phyloP scores from a whole-genome alignment of 495 filamentous ascomycete species.

The Xylaria grammica region DNA sequence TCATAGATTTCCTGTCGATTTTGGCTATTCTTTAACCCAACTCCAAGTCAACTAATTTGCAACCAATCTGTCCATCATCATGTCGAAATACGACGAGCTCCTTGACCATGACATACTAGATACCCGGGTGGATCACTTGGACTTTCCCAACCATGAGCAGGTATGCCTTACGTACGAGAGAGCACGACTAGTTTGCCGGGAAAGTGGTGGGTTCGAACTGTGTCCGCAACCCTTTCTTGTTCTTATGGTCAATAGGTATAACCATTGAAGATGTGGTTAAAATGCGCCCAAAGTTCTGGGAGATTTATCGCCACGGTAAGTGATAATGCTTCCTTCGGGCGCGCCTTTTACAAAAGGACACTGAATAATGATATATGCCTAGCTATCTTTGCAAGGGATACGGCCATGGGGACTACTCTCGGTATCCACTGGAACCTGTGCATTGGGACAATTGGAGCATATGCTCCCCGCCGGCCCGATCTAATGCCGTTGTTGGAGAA shows the following conservation, averaged over 20 bases:
- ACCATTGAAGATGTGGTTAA: constrained; percentile 23
- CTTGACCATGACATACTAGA: constrained; percentile 1
- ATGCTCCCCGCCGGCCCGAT: constrained; percentile 33
- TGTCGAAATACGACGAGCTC: constrained; percentile 5
- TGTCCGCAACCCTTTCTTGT: not conserved
- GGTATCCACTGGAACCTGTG: constrained; percentile 46
- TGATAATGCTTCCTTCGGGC: not conserved
- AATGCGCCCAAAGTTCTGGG: constrained; percentile 24
- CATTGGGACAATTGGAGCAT: constrained; percentile 43
- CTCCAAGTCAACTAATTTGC: not conserved
- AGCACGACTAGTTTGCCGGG: constrained; percentile 21
- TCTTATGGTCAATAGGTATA: constrained; percentile 14
- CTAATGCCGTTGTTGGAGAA: constrained; percentile 32
- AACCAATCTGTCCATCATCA: constrained; percentile 42
- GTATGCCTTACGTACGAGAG: constrained; percentile 19
- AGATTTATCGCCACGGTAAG: constrained; percentile 26
- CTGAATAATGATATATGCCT: not conserved
- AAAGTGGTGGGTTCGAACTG: constrained; percentile 18
- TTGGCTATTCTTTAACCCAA: not conserved
- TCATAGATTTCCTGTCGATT: not conserved
- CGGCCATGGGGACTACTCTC: constrained; percentile 30
- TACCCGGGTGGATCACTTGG: constrained; percentile 14
- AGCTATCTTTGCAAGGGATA: constrained; percentile 20
- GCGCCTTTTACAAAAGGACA: not conserved
- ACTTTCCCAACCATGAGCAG: constrained; percentile 17